Evolutionary conservation across 176 grass and related monocot genomes (phyloP).

Genomic region (Triticum timopheevii): DNA sequence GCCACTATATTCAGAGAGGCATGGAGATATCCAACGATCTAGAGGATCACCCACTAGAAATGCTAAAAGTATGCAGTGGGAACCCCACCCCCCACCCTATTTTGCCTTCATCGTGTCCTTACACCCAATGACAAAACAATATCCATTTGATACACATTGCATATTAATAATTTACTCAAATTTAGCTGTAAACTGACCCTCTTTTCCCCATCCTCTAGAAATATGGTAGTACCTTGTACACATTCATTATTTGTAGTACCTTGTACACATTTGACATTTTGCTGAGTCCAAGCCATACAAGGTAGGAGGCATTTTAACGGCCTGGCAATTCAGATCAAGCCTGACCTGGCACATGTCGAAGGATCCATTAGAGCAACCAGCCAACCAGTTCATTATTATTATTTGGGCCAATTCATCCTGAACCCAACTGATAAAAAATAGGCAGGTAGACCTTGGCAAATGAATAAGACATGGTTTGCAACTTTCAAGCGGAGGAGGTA

Average conservation of each 20-base stretch:
- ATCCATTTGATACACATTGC: not conserved
- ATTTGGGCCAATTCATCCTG: not conserved
- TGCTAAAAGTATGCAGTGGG: not conserved
- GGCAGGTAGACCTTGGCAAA: not conserved
- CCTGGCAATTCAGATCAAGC: not conserved
- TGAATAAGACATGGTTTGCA: not conserved
- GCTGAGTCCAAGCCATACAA: not conserved
- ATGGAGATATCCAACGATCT: constrained; percentile 10
- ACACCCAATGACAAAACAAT: not conserved
- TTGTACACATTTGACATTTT: not conserved
- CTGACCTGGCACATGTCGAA: not conserved
- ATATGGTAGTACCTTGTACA: not conserved
- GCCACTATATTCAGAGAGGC: not conserved
- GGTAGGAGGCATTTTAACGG: not conserved
- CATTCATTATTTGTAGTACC: not conserved
- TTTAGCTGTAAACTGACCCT: not conserved
- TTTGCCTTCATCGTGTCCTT: not conserved
- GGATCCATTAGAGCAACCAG: not conserved
- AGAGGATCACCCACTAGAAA: constrained; percentile 2
- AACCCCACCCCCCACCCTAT: not conserved
- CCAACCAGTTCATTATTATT: not conserved
- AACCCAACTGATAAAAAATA: not conserved
- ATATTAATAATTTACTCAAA: not conserved
- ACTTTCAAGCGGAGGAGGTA: not conserved
- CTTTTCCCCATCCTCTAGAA: not conserved